Evolutionary conservation across 1,139 yeast species (phyloP), one percentile per base, ranked within the genome.

Genomic region (Taphrina deformans): DNA sequence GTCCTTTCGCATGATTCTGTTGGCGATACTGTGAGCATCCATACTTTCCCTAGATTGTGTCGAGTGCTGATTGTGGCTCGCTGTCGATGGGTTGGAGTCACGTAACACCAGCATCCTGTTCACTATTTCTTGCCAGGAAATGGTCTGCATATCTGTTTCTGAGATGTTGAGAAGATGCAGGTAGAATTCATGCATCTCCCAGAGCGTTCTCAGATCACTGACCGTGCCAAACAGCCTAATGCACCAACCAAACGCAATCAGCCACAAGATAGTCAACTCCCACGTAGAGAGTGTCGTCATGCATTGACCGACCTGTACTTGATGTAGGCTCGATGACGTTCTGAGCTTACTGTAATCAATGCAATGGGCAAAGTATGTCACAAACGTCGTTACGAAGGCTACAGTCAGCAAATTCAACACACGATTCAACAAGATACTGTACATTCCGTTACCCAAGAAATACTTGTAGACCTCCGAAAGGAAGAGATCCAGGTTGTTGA

Each of bases 21-120:
- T 95, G 14, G 98, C 98, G 66, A 93, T 89, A 72, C 88, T 96
- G 74, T 91, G 97, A 2, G 98, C 96, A 73, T 89, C 93, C 65
- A 93, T 80, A 68, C 92, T 79, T 58, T 86, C 84, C 71, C 87
- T 88, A 0, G 92, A 85, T 67, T 84, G 70, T 26, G 69, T 63
- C n/a, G 69, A 86, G 65, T 85, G 79, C 38, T 70, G 68, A 24
- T 70, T 60, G 29, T 72, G 69, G 5, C 75, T 75, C 5, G 86
- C 80, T 0, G 89, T 85, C 21, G 85, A 76, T 18, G 95, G 89
- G 75, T 93, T 93, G 71, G 87, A 89, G 71, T 90, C 93, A 70
- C 89, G 84, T 62, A 93, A 77, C 10, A 81, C 77, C 83, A 89
- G 85, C 23, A 95, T 77, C 55, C 90, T 83, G 67, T 85, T 86